Evolutionary conservation across 495 filamentous ascomycete species (phyloP).

Genomic region (Pseudotulostoma volvatum): DNA sequence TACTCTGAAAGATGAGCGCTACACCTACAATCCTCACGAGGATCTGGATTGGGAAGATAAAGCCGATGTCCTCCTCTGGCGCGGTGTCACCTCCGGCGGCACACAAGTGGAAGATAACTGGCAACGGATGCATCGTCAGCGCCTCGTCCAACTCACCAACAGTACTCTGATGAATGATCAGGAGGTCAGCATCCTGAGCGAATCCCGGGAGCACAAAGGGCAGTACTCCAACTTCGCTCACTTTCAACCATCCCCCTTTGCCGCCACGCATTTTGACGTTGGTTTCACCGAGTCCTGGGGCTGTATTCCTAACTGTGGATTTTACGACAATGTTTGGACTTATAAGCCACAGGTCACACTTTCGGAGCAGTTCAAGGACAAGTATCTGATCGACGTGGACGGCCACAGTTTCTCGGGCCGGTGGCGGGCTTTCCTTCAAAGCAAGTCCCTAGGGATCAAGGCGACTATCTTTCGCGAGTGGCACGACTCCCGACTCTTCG

Average conservation of each 20-base stretch:
- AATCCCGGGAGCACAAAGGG: constrained; percentile 8
- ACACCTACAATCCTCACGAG: constrained; percentile 37
- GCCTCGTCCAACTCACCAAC: constrained; percentile 57
- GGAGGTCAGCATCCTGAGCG: constrained; percentile 9
- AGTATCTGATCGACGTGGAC: constrained; percentile 51
- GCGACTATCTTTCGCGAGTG: constrained; percentile 61
- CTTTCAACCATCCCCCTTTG: constrained; percentile 13
- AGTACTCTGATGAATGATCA: constrained; percentile 33
- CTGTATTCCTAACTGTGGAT: constrained; percentile 26
- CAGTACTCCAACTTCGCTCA: constrained; percentile 3
- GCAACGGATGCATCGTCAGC: constrained; percentile 53
- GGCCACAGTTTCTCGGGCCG: constrained; percentile 58
- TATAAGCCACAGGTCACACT: constrained; percentile 2
- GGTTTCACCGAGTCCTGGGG: constrained; percentile 25
- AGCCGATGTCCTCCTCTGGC: constrained; percentile 42
- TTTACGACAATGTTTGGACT: constrained; percentile 12
- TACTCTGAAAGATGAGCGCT: constrained; percentile 53
- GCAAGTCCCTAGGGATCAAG: constrained; percentile 49
- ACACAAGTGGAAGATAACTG: constrained; percentile 47
- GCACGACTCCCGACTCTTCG: constrained; percentile 52
- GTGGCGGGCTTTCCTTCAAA: constrained; percentile 50
- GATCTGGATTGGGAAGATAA: constrained; percentile 39
- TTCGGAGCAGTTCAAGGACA: constrained; percentile 41
- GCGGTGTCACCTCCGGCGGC: constrained; percentile 54
- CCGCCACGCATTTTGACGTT: constrained; percentile 26